phyloP scores from a whole-genome alignment of 2,329 filamentous ascomycete genomes.

The Fusarium chaquense region DNA sequence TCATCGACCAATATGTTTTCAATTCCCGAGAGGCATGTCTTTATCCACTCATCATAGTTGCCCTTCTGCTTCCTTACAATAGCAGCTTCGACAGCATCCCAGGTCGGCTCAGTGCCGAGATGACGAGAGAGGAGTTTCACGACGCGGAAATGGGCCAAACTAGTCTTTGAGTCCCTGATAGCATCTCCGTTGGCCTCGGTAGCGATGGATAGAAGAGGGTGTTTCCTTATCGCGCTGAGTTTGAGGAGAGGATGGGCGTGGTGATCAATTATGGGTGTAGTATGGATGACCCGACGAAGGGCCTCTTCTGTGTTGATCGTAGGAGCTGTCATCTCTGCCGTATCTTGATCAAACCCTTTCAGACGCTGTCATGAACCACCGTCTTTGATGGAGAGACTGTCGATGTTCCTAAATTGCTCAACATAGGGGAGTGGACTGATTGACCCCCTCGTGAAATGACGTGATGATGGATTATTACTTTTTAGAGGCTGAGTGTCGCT shows the following conservation, averaged over 20 bases:
- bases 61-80: slow-evolving; percentile 57
- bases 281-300: slow-evolving; percentile 57
- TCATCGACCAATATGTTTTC: slow-evolving; percentile 84
- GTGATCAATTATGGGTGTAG: slow-evolving; percentile 77
- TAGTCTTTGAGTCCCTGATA: slow-evolving; percentile 69
- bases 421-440: background rate
- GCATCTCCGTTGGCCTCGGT: slow-evolving; percentile 80
- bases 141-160: slow-evolving; percentile 77
- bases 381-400: background rate
- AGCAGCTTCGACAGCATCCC: slow-evolving; percentile 63
- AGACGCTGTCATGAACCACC: background rate
- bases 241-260: slow-evolving; percentile 78
- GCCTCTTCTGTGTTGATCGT: slow-evolving; percentile 42
- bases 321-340: slow-evolving; percentile 29
- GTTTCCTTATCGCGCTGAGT: slow-evolving; percentile 58
- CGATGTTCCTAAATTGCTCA: slow-evolving; percentile 12
- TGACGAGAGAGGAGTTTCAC: slow-evolving; percentile 74
- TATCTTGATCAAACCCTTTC: background rate
- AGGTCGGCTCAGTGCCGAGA: slow-evolving; percentile 73
- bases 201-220: slow-evolving; percentile 70
- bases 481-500: background rate
- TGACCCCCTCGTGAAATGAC: slow-evolving; percentile 1
- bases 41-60: slow-evolving; percentile 68
- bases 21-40: slow-evolving; percentile 76
- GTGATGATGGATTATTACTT: background rate